Conservation (phyloP, 345 rosid species). For the Eucalyptus guilfoylei region DNA sequence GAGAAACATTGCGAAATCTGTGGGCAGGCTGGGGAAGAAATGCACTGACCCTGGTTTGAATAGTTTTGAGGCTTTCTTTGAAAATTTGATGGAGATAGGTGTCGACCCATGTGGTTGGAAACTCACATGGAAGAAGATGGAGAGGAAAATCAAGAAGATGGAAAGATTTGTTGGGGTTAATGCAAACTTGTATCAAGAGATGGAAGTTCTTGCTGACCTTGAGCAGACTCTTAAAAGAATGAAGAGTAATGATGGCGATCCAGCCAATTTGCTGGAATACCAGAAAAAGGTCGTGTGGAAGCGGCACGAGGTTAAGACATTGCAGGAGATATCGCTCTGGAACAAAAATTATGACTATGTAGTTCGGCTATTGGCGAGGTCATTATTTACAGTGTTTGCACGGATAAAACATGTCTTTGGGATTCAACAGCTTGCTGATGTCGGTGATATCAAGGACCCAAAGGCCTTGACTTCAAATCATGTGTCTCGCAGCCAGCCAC, state of each 20-base stretch:
- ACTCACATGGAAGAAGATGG: conserved; percentile 74
- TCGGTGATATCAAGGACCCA: conserved; percentile 10
- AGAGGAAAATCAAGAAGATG: conserved; percentile 74
- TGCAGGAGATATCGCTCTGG: conserved; percentile 79
- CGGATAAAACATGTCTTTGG: conserved; percentile 70
- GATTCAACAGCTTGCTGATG: conserved; percentile 21
- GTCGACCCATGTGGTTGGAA: conserved; percentile 69
- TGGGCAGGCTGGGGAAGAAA: conserved; percentile 60
- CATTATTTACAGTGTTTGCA: conserved; percentile 59
- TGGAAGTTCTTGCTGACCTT: conserved; percentile 71
- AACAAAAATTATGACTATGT: conserved; percentile 71
- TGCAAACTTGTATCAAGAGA: conserved; percentile 76
- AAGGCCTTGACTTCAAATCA: conserved; percentile 37
- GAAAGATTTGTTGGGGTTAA: conserved; percentile 64
- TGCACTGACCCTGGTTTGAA: conserved; percentile 60
- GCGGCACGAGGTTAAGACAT: conserved; percentile 68
- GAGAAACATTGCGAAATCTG: conserved; percentile 51
- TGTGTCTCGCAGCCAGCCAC: conserved; percentile 51
- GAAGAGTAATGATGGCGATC: conserved; percentile 42
- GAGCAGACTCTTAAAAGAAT: conserved; percentile 73
- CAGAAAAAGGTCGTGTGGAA: conserved; percentile 79
- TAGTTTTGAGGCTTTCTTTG: conserved; percentile 45
- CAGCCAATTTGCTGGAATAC: conserved; percentile 46
- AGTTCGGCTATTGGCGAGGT: conserved; percentile 59
- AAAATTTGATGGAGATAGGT: conserved; percentile 39